These are phyloP conservation scores for Cavenderia fasciculata DNA, from an alignment of 78 protist genomes.

Conservation along the genomic window DNA sequence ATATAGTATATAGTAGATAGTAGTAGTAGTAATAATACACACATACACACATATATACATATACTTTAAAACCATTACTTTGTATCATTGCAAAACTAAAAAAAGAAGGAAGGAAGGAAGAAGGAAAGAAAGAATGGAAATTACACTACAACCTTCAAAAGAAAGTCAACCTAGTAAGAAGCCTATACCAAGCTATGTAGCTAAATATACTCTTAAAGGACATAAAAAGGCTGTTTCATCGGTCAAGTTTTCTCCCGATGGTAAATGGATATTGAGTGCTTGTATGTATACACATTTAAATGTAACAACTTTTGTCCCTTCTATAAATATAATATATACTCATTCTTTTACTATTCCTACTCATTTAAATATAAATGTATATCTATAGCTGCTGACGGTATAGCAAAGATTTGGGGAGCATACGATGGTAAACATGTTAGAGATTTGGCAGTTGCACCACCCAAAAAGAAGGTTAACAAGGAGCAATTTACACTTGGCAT, in stretches of 20 bases:
- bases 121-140: too few species aligned
- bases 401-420: slow-evolving; percentile 80
- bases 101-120: too few species aligned
- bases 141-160: too few species aligned
- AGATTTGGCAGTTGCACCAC: slow-evolving; percentile 80
- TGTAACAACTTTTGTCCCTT: neutral
- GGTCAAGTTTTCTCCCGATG: slow-evolving; percentile 94
- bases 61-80: too few species aligned
- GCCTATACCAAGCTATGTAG: slow-evolving; percentile 28
- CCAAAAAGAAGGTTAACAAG: too few species aligned
- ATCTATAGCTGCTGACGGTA: slow-evolving; percentile 87
- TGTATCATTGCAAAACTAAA: too few species aligned
- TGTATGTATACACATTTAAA: slow-evolving; percentile 61
- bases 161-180: too few species aligned
- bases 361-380: neutral
- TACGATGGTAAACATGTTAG: slow-evolving; percentile 11
- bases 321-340: neutral
- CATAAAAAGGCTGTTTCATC: slow-evolving; percentile 88
- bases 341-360: neutral
- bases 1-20: too few species aligned
- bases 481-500: slow-evolving; percentile 85
- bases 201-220: slow-evolving; percentile 78
- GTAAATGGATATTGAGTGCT: slow-evolving; percentile 88
- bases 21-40: too few species aligned
- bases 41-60: too few species aligned